Evolutionary conservation across 345 rosid species (phyloP).

Genomic region (Jatropha curcas): DNA sequence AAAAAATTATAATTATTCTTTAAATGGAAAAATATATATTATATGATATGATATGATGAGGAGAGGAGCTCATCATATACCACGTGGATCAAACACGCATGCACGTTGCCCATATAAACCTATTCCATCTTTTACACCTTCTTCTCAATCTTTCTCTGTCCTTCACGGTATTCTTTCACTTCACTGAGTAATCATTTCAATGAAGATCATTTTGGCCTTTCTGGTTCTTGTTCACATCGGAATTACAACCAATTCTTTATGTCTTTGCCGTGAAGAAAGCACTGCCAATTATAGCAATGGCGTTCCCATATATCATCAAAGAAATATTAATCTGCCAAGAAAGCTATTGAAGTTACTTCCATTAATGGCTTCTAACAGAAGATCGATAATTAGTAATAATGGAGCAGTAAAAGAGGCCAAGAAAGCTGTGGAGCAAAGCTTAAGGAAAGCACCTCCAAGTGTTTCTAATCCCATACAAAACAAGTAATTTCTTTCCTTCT

Average conservation of each 20-base stretch:
- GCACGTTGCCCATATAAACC: conserved; percentile 23
- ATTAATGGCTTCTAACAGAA: conserved; percentile 22
- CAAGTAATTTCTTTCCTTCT: conserved; percentile 12
- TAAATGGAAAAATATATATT: too few relatives aligned
- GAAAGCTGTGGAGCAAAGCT: conserved; percentile 54
- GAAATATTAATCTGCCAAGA: conserved; percentile 17
- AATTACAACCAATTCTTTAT: conserved; percentile 18
- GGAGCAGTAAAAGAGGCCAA: conserved; percentile 35
- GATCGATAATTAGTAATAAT: not conserved
- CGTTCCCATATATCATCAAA: not conserved
- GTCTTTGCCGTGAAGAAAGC: conserved; percentile 18
- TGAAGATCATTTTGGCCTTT: conserved; percentile 37
- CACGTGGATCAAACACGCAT: conserved; percentile 35
- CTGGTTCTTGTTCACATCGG: conserved; percentile 28
- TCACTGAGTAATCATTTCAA: not conserved
- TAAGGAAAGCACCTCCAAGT: conserved; percentile 56
- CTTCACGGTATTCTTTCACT: not conserved
- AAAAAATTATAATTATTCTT: too few relatives aligned
- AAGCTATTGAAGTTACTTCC: conserved; percentile 21
- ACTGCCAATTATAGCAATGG: not conserved
- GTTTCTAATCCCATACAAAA: conserved; percentile 59
- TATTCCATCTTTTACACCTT: conserved; percentile 7
- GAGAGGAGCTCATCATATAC: conserved; percentile 8
- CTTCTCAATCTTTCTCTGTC: conserved; percentile 6
- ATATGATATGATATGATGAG: not conserved